Base-by-base conservation (phyloP, 192 early-diverging fungal species). In the Linnemannia exigua region DNA sequence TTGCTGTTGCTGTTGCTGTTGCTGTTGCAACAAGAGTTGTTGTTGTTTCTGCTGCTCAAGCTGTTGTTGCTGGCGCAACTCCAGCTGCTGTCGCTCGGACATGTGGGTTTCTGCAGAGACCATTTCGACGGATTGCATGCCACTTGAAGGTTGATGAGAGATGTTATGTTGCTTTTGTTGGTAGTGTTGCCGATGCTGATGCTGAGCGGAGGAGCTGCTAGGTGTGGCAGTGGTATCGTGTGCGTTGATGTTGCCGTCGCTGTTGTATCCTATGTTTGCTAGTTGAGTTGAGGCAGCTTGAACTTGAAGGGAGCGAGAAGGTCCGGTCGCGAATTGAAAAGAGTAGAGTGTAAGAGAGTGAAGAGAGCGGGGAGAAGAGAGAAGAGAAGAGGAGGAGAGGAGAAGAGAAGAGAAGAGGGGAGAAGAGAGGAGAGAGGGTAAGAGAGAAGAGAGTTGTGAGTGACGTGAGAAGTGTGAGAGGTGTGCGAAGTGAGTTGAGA, bases 111-210 rank as follows among this genome's bases (percentile, higher is more conserved):
- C 83, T 71, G 78, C 77, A 66, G 83, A 79, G 58, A 86, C 77
- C 77, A 80, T 80, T 72, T 86, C 83, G 50, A 80, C 83, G 5
- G 81, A 76, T 76, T 86, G 83, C 83, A 80, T 79, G 14, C 70
- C 47, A 73, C 61, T 69, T 22, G 46, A 37, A 37, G 17, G 46
- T 37, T 76, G 66, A 12, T 36, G 38, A 22, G n/a, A 46, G 22
- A 31, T 2, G 15, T 22, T 63, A 5, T 28, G 75, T 20, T 66
- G 63, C 20, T 41, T 61, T 50, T 76, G 66, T 19, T 68, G 44
- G 14, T 44, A 9, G 70, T 76, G 41, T 63, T 70, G 67, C 14
- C n/a, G 76, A 20, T 70, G 68, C 14, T 38, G 76, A n/a, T 75
- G 74, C 15, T 63, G 51, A 19, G 15, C 25, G 5, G 47, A 7